Conservation (phyloP, 176 grass and related monocot genomes). For the Triticum urartu region DNA sequence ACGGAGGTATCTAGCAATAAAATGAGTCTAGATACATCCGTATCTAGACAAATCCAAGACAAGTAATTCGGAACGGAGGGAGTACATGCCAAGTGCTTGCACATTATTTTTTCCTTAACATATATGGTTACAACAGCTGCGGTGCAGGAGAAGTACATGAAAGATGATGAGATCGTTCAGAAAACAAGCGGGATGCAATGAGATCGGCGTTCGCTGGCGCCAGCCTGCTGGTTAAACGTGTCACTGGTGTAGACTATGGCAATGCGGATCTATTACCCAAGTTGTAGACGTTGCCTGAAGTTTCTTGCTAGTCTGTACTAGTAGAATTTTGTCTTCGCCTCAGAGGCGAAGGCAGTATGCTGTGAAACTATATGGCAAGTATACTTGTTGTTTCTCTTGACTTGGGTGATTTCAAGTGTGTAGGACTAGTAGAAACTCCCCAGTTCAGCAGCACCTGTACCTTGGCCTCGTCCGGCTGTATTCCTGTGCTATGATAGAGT, state of each 20-base stretch:
- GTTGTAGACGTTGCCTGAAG: constrained; percentile 9
- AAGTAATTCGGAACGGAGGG: too few species aligned
- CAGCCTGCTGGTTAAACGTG: background rate
- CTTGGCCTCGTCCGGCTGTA: background rate
- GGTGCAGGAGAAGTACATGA: constrained; percentile 96
- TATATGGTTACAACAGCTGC: constrained; percentile 62
- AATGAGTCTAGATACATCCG: too few species aligned
- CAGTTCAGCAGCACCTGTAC: background rate
- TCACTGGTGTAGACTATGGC: background rate
- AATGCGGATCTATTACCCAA: background rate
- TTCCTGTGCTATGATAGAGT: background rate
- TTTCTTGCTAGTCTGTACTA: background rate
- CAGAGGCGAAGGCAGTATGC: background rate
- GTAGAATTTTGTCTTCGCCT: background rate
- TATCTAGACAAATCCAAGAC: too few species aligned
- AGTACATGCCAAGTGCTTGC: background rate
- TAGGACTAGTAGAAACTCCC: background rate
- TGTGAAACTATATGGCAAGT: background rate
- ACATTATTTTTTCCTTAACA: constrained; percentile 46
- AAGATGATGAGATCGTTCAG: constrained; percentile 57
- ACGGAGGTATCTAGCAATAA: too few species aligned
- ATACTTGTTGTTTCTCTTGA: background rate
- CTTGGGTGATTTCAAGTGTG: background rate
- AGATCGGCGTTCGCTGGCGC: background rate
- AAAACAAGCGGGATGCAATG: constrained; percentile 31